These are phyloP conservation scores for Rhizomucor pusillus DNA, from an alignment of 371 early-diverging fungal genomes.

Conservation along the genomic window DNA sequence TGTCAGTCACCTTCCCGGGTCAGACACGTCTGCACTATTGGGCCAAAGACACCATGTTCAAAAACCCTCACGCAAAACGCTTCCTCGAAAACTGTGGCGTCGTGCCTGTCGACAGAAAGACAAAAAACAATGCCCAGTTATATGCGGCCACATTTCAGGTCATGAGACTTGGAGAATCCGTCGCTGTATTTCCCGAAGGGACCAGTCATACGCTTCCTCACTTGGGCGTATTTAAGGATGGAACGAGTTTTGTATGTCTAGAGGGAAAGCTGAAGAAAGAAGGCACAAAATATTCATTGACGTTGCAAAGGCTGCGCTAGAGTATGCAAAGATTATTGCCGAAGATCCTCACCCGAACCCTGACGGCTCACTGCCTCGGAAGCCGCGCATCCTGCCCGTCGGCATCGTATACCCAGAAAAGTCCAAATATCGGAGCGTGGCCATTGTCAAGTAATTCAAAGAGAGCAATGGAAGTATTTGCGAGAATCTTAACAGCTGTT, in stretches of 20 bases:
- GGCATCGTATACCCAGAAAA: conserved; percentile 60
- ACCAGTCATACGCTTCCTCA: conserved; percentile 50
- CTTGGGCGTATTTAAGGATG: conserved; percentile 46
- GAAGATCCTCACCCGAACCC: conserved; percentile 26
- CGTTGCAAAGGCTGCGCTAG: conserved; percentile 40
- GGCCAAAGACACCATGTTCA: conserved; percentile 58
- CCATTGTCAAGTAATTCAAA: conserved; percentile 43
- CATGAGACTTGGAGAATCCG: conserved; percentile 45
- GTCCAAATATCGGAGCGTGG: conserved; percentile 52
- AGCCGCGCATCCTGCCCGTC: conserved; percentile 43
- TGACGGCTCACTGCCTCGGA: conserved; percentile 21
- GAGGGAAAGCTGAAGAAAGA: not conserved
- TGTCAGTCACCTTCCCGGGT: conserved; percentile 47
- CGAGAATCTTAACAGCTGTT: not conserved
- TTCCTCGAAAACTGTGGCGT: conserved; percentile 50
- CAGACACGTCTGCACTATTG: conserved; percentile 53
- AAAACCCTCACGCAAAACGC: conserved; percentile 30
- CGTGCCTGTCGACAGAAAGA: conserved; percentile 56
- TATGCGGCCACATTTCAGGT: conserved; percentile 51
- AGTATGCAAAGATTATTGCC: conserved; percentile 41
- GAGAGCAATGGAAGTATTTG: not conserved
- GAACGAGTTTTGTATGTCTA: conserved; percentile 44
- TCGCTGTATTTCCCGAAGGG: conserved; percentile 62
- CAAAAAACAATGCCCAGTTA: conserved; percentile 49
- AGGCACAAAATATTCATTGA: not conserved